Conservation (phyloP, 495 filamentous ascomycete genomes). For the Elaphomyces granulatus region DNA sequence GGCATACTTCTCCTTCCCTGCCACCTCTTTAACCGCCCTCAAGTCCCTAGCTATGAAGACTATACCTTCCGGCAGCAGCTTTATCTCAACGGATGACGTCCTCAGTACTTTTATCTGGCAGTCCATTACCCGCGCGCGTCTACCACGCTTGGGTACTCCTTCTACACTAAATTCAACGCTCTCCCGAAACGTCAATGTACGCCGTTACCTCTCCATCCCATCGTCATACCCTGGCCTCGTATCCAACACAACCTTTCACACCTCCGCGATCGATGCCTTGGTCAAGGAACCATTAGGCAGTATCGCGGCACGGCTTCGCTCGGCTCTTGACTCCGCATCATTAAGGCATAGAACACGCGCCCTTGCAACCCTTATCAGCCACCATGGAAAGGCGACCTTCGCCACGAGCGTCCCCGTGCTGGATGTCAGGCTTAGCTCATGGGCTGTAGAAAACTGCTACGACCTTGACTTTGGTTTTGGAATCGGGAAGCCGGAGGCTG, state of each 20-base stretch:
- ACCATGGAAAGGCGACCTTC: constrained; percentile 17
- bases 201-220: constrained; percentile 29
- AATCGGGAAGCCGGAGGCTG: constrained; percentile 33
- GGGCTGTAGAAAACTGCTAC: constrained; percentile 34
- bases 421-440: constrained; percentile 41
- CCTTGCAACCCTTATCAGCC: constrained; percentile 27
- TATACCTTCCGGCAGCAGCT: constrained; percentile 7
- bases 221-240: constrained; percentile 31
- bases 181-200: constrained; percentile 38
- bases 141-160: constrained; percentile 19
- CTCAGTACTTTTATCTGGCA: constrained; percentile 41
- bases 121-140: constrained; percentile 30
- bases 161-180: constrained; percentile 15
- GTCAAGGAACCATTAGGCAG: constrained; percentile 20
- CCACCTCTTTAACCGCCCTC: constrained; percentile 20
- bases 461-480: constrained; percentile 36
- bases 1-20: constrained; percentile 28
- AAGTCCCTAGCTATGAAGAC: constrained; percentile 26
- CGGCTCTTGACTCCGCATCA: constrained; percentile 24
- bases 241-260: constrained; percentile 28
- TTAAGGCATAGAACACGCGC: constrained; percentile 22
- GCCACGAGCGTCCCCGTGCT: constrained; percentile 15
- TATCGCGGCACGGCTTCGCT: constrained; percentile 31
- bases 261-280: constrained; percentile 16
- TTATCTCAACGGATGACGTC: constrained; percentile 40